These are phyloP conservation scores for carrot (Daucus carota) DNA, from an alignment of 129 eudicot genomes.

Conservation along the genomic window DNA sequence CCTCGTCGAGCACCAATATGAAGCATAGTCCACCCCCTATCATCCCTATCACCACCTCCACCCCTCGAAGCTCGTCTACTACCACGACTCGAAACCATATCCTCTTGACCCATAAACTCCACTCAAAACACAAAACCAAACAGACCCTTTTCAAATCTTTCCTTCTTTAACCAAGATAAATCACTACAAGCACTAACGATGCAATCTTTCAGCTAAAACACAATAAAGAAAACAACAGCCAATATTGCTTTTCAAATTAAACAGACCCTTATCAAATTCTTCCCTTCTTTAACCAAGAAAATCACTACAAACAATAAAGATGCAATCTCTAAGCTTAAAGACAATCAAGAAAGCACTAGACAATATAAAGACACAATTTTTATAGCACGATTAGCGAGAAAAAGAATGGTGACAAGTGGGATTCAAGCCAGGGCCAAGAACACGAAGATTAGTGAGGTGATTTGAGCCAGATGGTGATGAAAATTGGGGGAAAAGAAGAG, in stretches of 20 bases:
- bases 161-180: no score
- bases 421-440: constrained; percentile 9
- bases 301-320: not conserved
- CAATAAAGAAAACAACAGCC: no score
- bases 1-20: constrained; percentile 6
- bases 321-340: not conserved
- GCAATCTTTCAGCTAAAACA: no score
- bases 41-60: not conserved
- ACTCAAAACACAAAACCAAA: not conserved
- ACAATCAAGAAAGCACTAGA: not conserved
- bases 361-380: not conserved
- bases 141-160: not conserved
- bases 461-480: not conserved
- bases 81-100: not conserved
- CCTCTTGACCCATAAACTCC: not conserved
- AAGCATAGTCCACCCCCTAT: constrained; percentile 1
- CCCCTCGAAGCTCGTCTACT: not conserved
- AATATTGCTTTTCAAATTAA: no score
- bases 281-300: not conserved
- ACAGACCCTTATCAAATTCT: not conserved
- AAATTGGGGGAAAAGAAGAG: not conserved
- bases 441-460: constrained; percentile 3
- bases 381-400: not conserved
- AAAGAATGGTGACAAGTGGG: constrained; percentile 1
- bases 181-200: no score